Percentiles rank a stretch among this genome's conserved stretches.
phyloP scores from a whole-genome alignment of 352 stramenopile genomes.

The Pythium monospermum region DNA sequence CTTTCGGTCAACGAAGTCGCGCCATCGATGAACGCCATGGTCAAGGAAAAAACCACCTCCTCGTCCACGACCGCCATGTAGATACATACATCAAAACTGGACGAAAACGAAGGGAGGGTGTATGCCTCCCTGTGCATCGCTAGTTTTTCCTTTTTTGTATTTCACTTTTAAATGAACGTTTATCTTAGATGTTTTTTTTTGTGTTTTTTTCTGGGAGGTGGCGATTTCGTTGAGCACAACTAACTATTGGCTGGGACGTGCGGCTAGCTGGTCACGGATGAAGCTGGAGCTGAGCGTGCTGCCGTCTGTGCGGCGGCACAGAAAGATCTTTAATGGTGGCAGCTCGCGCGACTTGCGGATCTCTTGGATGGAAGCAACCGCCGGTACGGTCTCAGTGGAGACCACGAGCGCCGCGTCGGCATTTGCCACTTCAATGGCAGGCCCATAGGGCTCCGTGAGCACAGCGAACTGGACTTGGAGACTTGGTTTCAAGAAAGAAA shows the following conservation, averaged over 20 bases:
- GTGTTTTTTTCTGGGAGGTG: no score
- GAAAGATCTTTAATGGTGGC: slow-evolving; percentile 58
- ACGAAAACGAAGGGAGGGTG: no score
- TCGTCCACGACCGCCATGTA: not conserved
- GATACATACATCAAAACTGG: no score
- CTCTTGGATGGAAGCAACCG: slow-evolving; percentile 5
- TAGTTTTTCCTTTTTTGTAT: no score
- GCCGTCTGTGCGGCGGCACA: slow-evolving; percentile 76
- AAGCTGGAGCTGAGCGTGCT: slow-evolving; percentile 82
- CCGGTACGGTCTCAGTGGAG: slow-evolving; percentile 28
- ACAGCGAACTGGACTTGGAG: slow-evolving; percentile 64
- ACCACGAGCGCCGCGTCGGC: slow-evolving; percentile 73
- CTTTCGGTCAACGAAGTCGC: slow-evolving; percentile 46
- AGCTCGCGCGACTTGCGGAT: slow-evolving; percentile 29
- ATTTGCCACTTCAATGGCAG: slow-evolving; percentile 60
- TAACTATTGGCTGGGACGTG: no score
- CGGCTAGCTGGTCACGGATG: slow-evolving; percentile 67
- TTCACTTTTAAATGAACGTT: no score
- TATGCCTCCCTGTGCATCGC: no score
- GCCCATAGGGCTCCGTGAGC: slow-evolving; percentile 84
- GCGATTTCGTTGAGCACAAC: no score
- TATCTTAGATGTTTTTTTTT: no score
- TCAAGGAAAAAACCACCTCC: slow-evolving; percentile 30
- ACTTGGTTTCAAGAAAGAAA: slow-evolving; percentile 58
- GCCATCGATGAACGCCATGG: slow-evolving; percentile 23